Conservation (phyloP, 2,329 filamentous ascomycete genomes). For the Penicillium verrucosum region DNA sequence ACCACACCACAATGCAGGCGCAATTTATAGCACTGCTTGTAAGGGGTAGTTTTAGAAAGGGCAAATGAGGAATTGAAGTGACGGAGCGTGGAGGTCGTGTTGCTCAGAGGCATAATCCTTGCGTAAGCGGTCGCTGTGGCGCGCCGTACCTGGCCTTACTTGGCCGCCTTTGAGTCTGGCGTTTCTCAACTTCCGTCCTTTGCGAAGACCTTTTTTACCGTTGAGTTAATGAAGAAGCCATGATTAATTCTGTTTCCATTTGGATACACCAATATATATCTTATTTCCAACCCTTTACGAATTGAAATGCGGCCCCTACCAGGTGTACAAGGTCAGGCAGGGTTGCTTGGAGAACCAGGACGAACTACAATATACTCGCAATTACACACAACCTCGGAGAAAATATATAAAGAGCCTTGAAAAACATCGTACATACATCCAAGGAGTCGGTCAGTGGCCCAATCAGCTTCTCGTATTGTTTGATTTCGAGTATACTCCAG, state of each 20-base stretch:
- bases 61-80: not conserved
- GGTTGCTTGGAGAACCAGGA: not conserved
- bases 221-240: not conserved
- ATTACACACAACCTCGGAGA: too few relatives aligned
- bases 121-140: not conserved
- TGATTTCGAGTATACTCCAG: not conserved
- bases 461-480: not conserved
- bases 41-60: not conserved
- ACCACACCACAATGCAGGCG: not conserved
- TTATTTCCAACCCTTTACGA: too few relatives aligned
- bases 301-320: too few relatives aligned
- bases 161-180: not conserved
- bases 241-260: not conserved
- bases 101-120: slow-evolving; percentile 3
- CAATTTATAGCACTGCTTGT: not conserved
- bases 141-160: slow-evolving; percentile 1
- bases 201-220: not conserved
- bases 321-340: too few relatives aligned
- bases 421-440: not conserved
- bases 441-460: not conserved
- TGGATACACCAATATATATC: not conserved
- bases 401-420: too few relatives aligned
- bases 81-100: not conserved
- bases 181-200: not conserved
- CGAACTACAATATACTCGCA: not conserved